A percentile compares a stretch with the other conserved stretches of the same genome.
These are phyloP conservation scores for Microcera coccophila DNA, from an alignment of 2,329 filamentous ascomycete species.

Conservation along the genomic window DNA sequence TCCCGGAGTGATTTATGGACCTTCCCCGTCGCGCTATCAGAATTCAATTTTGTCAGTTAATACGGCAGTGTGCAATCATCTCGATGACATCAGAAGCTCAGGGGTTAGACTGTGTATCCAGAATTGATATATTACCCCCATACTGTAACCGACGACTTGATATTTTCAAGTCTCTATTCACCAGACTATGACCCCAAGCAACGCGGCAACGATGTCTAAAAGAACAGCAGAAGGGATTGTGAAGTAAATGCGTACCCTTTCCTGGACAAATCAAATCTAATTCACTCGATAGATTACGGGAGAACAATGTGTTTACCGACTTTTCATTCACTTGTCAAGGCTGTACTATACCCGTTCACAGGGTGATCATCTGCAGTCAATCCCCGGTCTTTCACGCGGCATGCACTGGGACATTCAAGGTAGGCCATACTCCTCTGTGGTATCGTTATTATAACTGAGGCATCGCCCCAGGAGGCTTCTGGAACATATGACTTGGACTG, in stretches of 20 bases:
- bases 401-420: constrained; percentile 1
- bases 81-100: too few relatives aligned
- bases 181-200: too few relatives aligned
- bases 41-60: too few relatives aligned
- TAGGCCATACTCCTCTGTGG: not conserved
- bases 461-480: not conserved
- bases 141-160: too few relatives aligned
- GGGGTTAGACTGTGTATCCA: too few relatives aligned
- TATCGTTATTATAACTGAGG: constrained; percentile 1
- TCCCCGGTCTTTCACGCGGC: not conserved
- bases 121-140: too few relatives aligned
- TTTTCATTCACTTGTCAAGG: constrained; percentile 4
- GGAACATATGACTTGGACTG: constrained; percentile 8
- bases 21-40: too few relatives aligned
- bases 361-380: constrained; percentile 1
- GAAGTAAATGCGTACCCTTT: not conserved
- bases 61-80: too few relatives aligned
- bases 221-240: too few relatives aligned
- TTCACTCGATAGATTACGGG: not conserved
- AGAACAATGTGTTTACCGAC: constrained; percentile 3
- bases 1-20: too few relatives aligned
- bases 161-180: too few relatives aligned
- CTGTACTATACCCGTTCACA: not conserved
- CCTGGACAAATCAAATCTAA: not conserved
- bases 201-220: too few relatives aligned